Evolutionary conservation across 345 rosid genomes (phyloP).

Genomic region (Dovyalis caffra): DNA sequence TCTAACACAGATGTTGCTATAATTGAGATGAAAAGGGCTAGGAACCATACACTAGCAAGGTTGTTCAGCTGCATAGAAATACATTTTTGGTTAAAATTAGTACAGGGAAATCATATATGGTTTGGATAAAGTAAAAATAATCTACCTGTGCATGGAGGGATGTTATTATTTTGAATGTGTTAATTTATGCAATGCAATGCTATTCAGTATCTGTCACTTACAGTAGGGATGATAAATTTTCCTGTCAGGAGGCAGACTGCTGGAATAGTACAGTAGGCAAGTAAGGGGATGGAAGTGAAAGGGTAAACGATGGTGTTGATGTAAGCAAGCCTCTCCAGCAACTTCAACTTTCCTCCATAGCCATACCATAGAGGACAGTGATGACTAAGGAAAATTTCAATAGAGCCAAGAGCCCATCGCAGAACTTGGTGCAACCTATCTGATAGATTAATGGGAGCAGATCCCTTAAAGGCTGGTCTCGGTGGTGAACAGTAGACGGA

Average conservation of each 20-base stretch:
- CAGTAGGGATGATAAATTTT: constrained; percentile 90
- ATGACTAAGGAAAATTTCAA: no score
- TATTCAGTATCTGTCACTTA: constrained; percentile 36
- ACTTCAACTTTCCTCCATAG: constrained; percentile 87
- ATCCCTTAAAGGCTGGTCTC: no score
- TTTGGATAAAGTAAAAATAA: no score
- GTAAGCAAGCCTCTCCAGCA: constrained; percentile 88
- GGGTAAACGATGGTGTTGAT: constrained; percentile 92
- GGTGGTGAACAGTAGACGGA: no score
- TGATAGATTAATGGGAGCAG: no score
- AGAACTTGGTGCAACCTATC: no score
- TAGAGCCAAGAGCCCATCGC: no score
- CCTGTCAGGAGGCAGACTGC: constrained; percentile 97
- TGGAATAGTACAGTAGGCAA: constrained; percentile 87
- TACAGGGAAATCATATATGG: no score
- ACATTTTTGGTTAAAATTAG: neutral
- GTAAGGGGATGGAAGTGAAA: constrained; percentile 90
- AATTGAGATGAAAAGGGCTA: constrained; percentile 85
- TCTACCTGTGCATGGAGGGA: neutral
- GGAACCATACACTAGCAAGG: constrained; percentile 82
- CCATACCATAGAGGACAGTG: no score
- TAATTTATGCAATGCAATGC: neutral
- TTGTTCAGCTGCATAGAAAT: constrained; percentile 59
- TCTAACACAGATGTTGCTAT: constrained; percentile 82
- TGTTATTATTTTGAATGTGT: neutral